Evolutionary conservation across 768 basidiomycete species (phyloP).

Genomic region (Lactifluus volemus): DNA sequence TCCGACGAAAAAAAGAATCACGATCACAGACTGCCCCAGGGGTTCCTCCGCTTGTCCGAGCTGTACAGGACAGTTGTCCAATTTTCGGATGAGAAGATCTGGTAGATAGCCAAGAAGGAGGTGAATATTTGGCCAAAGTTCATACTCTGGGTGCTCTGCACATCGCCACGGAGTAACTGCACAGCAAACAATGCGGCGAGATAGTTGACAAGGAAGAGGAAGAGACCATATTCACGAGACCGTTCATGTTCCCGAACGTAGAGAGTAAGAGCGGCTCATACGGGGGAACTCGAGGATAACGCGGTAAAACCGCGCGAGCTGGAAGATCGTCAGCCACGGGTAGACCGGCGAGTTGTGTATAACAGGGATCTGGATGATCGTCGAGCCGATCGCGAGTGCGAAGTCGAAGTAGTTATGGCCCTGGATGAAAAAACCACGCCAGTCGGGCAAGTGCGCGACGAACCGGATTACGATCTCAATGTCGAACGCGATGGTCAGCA

Average conservation of each 20-base stretch:
- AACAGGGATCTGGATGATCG: constrained; percentile 76
- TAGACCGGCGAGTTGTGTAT: constrained; percentile 59
- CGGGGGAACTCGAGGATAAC: constrained; percentile 85
- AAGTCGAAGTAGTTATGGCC: constrained; percentile 66
- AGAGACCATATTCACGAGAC: constrained; percentile 88
- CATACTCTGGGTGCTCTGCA: constrained; percentile 42
- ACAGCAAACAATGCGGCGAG: constrained; percentile 75
- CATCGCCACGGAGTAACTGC: constrained; percentile 82
- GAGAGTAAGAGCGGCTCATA: constrained; percentile 80
- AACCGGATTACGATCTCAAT: constrained; percentile 78
- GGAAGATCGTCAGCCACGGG: constrained; percentile 86
- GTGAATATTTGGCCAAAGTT: constrained; percentile 81
- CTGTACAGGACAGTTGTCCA: constrained; percentile 76
- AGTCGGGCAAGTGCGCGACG: constrained; percentile 64
- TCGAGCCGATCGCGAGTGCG: constrained; percentile 63
- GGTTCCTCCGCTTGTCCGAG: constrained; percentile 48
- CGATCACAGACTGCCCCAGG: constrained; percentile 61
- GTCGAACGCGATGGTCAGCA: constrained; percentile 77
- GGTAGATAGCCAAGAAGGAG: constrained; percentile 78
- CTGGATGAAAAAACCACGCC: constrained; percentile 64
- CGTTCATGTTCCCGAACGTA: constrained; percentile 88
- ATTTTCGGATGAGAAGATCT: constrained; percentile 89
- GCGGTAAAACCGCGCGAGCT: constrained; percentile 80
- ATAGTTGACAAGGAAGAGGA: constrained; percentile 82
- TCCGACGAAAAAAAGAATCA: constrained; percentile 60